Evolutionary conservation across 306 rosid species (phyloP), one percentile per base, ranked within the genome.

Genomic region (Elaeagnus macrophylla): DNA sequence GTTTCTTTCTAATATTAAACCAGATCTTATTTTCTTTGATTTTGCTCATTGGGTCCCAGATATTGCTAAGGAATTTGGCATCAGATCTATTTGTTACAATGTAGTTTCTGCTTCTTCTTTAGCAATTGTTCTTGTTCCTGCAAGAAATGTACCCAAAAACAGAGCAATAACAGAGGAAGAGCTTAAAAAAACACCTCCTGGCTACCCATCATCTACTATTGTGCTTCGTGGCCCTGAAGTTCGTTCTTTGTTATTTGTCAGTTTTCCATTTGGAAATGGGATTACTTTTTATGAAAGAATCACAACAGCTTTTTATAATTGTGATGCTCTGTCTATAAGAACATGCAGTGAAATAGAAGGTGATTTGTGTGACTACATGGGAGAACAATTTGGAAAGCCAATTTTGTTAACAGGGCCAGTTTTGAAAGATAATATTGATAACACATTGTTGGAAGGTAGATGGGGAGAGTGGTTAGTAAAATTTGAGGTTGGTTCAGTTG

Each of bases 271-370:
- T 51, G 95, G 87, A 4, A 75, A 77, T 7, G 72, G 59, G 5
- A 63, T 69, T 0, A 71, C 67, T 0, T 73, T 80, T 15, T 74
- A 70, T 13, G 80, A 77, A 0, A 40, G 85, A 17, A 25, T 25
- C 1, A 61, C 49, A 0, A 52, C 1, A 1, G 62, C 79, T 9
- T 37, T 77, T 60, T 37, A 12, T 11, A 64, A 53, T 43, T n/a
- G 74, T 7, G 88, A 85, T 13, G 85, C 61, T 5, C 55, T 85
- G 15, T 78, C 71, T 0, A 59, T 77, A 0, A 62, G 90, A 72
- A 82, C 87, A 0, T 75, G 75, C 5, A 60, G 48, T 25, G 90
- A 80, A 39, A 4, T 75, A 0, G 86, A 85, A 59, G 78, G 79
- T 0, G 14, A 16, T 10, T 64, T 77, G 9, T 77, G 84, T 37